These are phyloP conservation scores for Neurospora sp. DNA, from an alignment of 495 filamentous ascomycete genomes.

Conservation along the genomic window DNA sequence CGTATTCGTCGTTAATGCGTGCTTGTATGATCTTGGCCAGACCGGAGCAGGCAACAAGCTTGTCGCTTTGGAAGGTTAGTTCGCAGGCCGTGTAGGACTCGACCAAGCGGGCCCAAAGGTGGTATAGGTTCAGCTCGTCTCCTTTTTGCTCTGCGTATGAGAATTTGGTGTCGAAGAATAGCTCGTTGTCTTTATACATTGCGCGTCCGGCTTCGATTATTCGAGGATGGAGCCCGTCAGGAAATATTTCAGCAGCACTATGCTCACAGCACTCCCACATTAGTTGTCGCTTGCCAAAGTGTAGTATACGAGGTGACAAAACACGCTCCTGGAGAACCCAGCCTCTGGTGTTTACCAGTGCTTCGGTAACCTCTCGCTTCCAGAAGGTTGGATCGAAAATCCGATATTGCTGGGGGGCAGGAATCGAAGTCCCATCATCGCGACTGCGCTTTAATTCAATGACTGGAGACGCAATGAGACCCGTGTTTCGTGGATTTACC, in stretches of 20 bases:
- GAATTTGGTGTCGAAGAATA: background rate
- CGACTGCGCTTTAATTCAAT: background rate
- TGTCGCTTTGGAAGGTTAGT: slow-evolving; percentile 2
- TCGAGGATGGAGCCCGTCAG: background rate
- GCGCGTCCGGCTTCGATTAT: background rate
- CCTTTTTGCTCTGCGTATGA: background rate
- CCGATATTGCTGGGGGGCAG: background rate
- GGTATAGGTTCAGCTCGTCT: background rate
- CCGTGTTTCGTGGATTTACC: background rate
- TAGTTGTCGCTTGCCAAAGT: background rate
- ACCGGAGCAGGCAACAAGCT: slow-evolving; percentile 1
- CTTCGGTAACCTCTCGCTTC: background rate
- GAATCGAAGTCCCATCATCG: background rate
- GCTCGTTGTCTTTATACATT: background rate
- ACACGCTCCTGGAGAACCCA: slow-evolving; percentile 2
- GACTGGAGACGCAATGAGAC: background rate
- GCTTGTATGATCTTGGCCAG: background rate
- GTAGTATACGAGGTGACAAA: background rate
- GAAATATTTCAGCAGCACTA: background rate
- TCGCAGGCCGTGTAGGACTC: background rate
- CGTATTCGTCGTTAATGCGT: background rate
- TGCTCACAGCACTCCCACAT: slow-evolving; percentile 4
- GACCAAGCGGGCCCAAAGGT: background rate
- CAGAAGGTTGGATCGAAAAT: background rate
- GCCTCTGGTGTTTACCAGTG: background rate